Conservation (phyloP, 2,329 filamentous ascomycete genomes). For the Gliomastix tumulicola region DNA sequence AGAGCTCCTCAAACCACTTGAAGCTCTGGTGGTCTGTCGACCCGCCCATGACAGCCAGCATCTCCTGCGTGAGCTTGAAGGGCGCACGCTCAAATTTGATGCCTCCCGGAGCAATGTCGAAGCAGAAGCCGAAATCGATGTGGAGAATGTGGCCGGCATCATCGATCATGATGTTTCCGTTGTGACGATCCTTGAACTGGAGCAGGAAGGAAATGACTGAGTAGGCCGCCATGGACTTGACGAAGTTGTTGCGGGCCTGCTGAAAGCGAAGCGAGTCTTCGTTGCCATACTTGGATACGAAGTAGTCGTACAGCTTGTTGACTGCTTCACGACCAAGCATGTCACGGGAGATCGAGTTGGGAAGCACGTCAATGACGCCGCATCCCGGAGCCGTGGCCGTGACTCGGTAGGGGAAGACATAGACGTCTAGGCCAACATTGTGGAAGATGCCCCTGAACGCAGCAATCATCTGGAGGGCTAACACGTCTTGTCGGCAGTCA, state of each 20-base stretch:
- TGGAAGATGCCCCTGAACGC: conserved; percentile 97
- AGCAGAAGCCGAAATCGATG: conserved; percentile 99
- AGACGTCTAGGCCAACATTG: conserved; percentile 89
- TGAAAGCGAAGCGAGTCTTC: conserved; percentile 95
- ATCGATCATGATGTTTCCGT: conserved; percentile 99
- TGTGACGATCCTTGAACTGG: conserved; percentile 98
- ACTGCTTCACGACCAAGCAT: conserved; percentile 98
- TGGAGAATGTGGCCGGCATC: conserved; percentile 95
- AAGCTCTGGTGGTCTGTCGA: conserved; percentile 79
- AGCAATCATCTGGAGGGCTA: conserved; percentile 95
- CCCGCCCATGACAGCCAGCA: conserved; percentile 99
- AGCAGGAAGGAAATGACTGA: conserved; percentile 93
- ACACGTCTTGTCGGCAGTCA: conserved; percentile 93
- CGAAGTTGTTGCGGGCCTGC: conserved; percentile 91
- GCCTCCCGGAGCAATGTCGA: conserved; percentile 94
- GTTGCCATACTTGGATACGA: conserved; percentile 92
- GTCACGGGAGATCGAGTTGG: conserved; percentile 95
- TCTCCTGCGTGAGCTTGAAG: conserved; percentile 96
- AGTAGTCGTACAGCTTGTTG: conserved; percentile 98
- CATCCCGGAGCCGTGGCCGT: conserved; percentile 96
- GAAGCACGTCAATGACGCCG: conserved; percentile 95
- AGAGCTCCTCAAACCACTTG: conserved; percentile 93
- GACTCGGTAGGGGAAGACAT: conserved; percentile 93
- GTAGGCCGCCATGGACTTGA: conserved; percentile 99
- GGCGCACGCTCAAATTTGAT: conserved; percentile 97